A percentile compares a stretch with the other conserved stretches of the same genome.
Evolutionary conservation across 805 yeast species (phyloP).

Genomic region (Yamadazyma nakazawae): DNA sequence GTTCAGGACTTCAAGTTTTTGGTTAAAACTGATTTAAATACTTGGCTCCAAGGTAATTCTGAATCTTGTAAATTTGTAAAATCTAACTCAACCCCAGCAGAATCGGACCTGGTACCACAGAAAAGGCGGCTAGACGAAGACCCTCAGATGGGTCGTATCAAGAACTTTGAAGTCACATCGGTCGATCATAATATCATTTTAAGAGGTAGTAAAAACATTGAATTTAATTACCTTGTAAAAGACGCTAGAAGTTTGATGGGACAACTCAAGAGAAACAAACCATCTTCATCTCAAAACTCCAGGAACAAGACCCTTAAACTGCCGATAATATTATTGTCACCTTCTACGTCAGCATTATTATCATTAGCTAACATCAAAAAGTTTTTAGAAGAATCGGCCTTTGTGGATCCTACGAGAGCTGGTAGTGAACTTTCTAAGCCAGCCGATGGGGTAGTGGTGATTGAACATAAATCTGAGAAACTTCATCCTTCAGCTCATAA

Average conservation of each 20-base stretch:
- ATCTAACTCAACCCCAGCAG: not conserved
- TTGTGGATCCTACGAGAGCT: conserved; percentile 46
- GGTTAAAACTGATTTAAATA: conserved; percentile 78
- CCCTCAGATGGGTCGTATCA: conserved; percentile 48
- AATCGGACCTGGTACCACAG: conserved; percentile 7
- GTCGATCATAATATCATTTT: conserved; percentile 58
- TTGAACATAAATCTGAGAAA: conserved; percentile 54
- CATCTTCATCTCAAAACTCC: conserved; percentile 9
- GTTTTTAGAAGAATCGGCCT: conserved; percentile 65
- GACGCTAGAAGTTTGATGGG: conserved; percentile 61
- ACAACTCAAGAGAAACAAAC: conserved; percentile 38
- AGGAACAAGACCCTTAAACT: conserved; percentile 26
- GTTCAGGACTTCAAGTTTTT: conserved; percentile 74
- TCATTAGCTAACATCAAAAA: conserved; percentile 39
- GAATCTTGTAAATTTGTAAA: conserved; percentile 51
- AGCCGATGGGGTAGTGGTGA: conserved; percentile 40
- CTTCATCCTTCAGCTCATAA: conserved; percentile 52
- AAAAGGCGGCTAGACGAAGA: conserved; percentile 28
- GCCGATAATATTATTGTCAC: conserved; percentile 44
- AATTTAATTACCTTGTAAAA: conserved; percentile 63
- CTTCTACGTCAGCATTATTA: conserved; percentile 42
- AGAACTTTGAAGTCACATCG: conserved; percentile 46
- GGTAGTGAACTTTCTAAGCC: conserved; percentile 15
- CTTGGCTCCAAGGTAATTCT: conserved; percentile 74
- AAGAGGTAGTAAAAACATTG: conserved; percentile 64